These are phyloP conservation scores for Primulina eburnea DNA, from an alignment of 257 asterid genomes.

Conservation along the genomic window DNA sequence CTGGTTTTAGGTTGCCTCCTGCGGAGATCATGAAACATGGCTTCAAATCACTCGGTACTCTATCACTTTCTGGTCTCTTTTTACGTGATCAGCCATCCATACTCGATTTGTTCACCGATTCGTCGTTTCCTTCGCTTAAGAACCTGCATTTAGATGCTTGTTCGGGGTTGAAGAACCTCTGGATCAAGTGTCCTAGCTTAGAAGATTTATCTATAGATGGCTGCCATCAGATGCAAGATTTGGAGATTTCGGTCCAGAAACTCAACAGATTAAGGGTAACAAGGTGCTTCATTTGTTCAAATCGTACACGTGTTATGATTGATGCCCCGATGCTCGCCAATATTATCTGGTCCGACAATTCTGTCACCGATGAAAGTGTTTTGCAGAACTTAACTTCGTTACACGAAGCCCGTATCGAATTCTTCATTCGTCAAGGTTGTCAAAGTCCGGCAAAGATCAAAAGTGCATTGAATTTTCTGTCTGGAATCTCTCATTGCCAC, in stretches of 20 bases:
- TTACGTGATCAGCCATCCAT: slow-evolving; percentile 52
- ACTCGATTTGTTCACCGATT: slow-evolving; percentile 41
- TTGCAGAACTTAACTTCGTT: slow-evolving; percentile 40
- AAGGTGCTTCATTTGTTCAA: slow-evolving; percentile 46
- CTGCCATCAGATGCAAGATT: slow-evolving; percentile 51
- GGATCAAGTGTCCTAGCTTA: slow-evolving; percentile 47
- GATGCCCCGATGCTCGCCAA: slow-evolving; percentile 43
- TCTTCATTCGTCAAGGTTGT: slow-evolving; percentile 36
- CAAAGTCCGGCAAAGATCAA: slow-evolving; percentile 39
- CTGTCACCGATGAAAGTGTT: slow-evolving; percentile 46
- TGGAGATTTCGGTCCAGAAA: slow-evolving; percentile 41
- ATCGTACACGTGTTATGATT: slow-evolving; percentile 44
- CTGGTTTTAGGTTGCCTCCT: slow-evolving; percentile 65
- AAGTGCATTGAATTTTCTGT: slow-evolving; percentile 52
- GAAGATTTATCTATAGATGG: slow-evolving; percentile 47
- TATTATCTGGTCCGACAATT: slow-evolving; percentile 57
- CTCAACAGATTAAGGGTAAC: slow-evolving; percentile 44
- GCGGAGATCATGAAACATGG: slow-evolving; percentile 49
- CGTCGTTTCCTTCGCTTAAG: slow-evolving; percentile 71
- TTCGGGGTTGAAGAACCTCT: slow-evolving; percentile 50
- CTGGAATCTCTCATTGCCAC: slow-evolving; percentile 56
- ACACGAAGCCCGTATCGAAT: slow-evolving; percentile 52
- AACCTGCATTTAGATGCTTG: slow-evolving; percentile 54
- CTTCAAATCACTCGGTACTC: slow-evolving; percentile 37
- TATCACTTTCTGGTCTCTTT: slow-evolving; percentile 55